Base-by-base conservation (phyloP, 2,329 filamentous ascomycete genomes). In the Ceratocystis albifundus region DNA sequence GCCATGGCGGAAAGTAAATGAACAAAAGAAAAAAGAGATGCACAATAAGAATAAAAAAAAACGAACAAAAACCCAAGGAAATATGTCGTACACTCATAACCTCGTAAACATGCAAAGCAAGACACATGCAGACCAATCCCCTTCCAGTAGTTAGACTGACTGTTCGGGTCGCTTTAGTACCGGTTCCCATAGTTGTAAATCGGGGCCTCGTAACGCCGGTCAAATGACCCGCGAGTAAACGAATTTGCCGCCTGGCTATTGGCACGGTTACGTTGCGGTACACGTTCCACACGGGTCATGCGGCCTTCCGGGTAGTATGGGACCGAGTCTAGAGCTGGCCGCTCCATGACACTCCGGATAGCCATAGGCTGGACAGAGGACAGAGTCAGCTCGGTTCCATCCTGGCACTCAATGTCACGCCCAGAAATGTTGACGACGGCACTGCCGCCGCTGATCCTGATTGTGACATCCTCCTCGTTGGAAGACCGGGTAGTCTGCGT, bases 361-460 rank as follows among this genome's bases (percentile, higher is more conserved):
- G 50, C 59, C 45, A 65, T 44, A 77, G 76, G 66, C 74, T 74
- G 62, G 67, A 74, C 71, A 69, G 74, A 71, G 61, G 77, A 77
- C 69, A 85, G 80, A 69, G 80, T 84, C 70, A 87, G 82, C 70
- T 85, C 83, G 25, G 83, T 82, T 46, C 83, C 83, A 62, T 84
- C 80, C 48, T 73, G 76, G 71, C 82, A 84, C 70, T 82, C 79
- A 70, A 87, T 84, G 72, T 84, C 81, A 8, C 83, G 77, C 32
- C 80, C 80, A 46, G 80, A 80, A 30, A 85, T 77, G 69, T 80
- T 80, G 66, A 87, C 79, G 25, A 80, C 76, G n/a, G 82, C 80
- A 41, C 77, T 77, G 12, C 82, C 82, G 12, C 82, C 82, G 28
- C 78, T 80, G 61, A 87, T 77, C 69, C 82, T 82, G 72, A 87